Percentiles rank a stretch among this genome's conserved stretches.
These are phyloP conservation scores for Calophaca sinica DNA, from an alignment of 306 rosid genomes.

Conservation along the genomic window DNA sequence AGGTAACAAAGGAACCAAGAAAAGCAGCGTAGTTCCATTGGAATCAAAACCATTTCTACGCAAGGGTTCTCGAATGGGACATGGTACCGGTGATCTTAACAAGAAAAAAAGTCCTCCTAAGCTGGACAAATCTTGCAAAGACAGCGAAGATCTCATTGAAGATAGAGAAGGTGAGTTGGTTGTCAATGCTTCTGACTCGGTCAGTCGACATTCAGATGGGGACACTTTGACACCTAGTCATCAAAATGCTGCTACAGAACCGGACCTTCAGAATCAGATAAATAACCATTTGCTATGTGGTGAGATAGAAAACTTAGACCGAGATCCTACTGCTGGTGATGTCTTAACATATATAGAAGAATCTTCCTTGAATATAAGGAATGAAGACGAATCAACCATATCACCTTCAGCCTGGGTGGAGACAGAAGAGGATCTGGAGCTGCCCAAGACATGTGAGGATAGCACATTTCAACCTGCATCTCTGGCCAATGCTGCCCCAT, in stretches of 20 bases:
- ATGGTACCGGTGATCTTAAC: constrained; percentile 57
- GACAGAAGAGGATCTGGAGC: constrained; percentile 78
- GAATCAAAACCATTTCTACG: constrained; percentile 91
- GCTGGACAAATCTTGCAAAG: constrained; percentile 56
- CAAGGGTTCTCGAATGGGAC: constrained; percentile 72
- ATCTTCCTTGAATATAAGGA: constrained; percentile 55
- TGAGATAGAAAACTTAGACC: constrained; percentile 58
- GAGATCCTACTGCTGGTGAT: constrained; percentile 51
- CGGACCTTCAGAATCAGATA: constrained; percentile 57
- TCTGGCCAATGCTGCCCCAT: constrained; percentile 57
- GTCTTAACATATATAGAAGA: constrained; percentile 57
- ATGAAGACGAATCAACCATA: constrained; percentile 80
- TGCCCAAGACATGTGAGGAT: constrained; percentile 56
- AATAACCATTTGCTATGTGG: constrained; percentile 52
- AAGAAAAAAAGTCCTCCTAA: constrained; percentile 68
- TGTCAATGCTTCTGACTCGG: constrained; percentile 61
- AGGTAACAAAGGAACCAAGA: constrained; percentile 75
- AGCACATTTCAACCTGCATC: constrained; percentile 58
- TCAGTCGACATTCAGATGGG: constrained; percentile 61
- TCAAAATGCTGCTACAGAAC: constrained; percentile 56
- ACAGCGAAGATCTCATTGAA: constrained; percentile 55
- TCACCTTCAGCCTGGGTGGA: constrained; percentile 91
- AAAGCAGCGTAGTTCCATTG: constrained; percentile 93
- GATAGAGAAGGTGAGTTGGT: constrained; percentile 60
- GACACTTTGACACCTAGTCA: constrained; percentile 49